phyloP scores from a whole-genome alignment of 306 rosid species.

The Casuarina glauca region DNA sequence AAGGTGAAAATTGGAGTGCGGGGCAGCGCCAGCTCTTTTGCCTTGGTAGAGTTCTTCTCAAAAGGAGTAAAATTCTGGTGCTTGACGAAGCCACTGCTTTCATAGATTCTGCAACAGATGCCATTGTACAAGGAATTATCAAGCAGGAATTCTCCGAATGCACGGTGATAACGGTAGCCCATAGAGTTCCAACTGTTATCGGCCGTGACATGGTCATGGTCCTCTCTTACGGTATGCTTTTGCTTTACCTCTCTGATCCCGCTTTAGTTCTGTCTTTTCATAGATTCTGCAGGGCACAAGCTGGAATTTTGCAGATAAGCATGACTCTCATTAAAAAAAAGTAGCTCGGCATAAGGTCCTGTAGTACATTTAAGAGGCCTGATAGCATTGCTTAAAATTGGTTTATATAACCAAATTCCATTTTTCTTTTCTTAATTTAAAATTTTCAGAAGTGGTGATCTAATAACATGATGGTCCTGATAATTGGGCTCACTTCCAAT shows the following conservation, averaged over 20 bases:
- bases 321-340: too few relatives aligned
- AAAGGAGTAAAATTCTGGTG: slow-evolving; percentile 55
- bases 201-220: slow-evolving; percentile 72
- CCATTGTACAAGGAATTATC: slow-evolving; percentile 47
- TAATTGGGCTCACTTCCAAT: too few relatives aligned
- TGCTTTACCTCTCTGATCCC: neutral
- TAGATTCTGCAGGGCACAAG: too few relatives aligned
- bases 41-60: slow-evolving; percentile 60
- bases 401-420: too few relatives aligned
- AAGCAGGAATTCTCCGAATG: slow-evolving; percentile 48
- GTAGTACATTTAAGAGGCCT: too few relatives aligned
- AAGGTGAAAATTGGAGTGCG: slow-evolving; percentile 67
- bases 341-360: too few relatives aligned
- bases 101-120: slow-evolving; percentile 67
- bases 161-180: slow-evolving; percentile 63
- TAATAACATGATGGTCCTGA: too few relatives aligned
- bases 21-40: slow-evolving; percentile 68
- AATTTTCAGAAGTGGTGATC: too few relatives aligned
- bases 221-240: slow-evolving; percentile 55
- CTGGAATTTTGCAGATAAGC: too few relatives aligned
- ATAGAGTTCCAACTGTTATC: slow-evolving; percentile 61
- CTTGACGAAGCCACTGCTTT: slow-evolving; percentile 74
- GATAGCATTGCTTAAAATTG: too few relatives aligned
- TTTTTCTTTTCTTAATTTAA: too few relatives aligned
- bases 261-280: too few relatives aligned